phyloP scores from a whole-genome alignment of 805 yeast species.

The Saturnispora serradocipensis region DNA sequence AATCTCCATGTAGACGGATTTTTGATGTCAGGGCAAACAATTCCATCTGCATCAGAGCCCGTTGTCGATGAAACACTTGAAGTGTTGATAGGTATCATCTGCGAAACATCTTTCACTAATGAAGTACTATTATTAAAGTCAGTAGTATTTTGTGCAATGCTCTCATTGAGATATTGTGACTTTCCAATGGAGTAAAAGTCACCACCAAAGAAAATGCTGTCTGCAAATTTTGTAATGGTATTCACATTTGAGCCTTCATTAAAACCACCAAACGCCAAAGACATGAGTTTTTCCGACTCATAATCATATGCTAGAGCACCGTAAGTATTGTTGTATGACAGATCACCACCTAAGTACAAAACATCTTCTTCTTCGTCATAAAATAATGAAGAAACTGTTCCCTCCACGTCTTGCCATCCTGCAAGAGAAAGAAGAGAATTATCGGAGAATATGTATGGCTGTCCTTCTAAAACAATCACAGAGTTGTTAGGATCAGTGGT shows the following conservation, averaged over 20 bases:
- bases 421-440: slow-evolving; percentile 3
- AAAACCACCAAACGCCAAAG: slow-evolving; percentile 72
- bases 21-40: slow-evolving; percentile 48
- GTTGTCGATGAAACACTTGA: slow-evolving; percentile 7
- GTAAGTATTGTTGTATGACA: slow-evolving; percentile 39
- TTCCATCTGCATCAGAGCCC: slow-evolving; percentile 25
- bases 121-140: slow-evolving; percentile 18
- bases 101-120: slow-evolving; percentile 24
- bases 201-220: slow-evolving; percentile 69
- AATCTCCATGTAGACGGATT: slow-evolving; percentile 42
- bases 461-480: slow-evolving; percentile 17
- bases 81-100: slow-evolving; percentile 30
- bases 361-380: slow-evolving; percentile 39
- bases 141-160: slow-evolving; percentile 15
- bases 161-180: slow-evolving; percentile 28
- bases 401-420: slow-evolving; percentile 27
- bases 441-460: slow-evolving; percentile 18
- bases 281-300: slow-evolving; percentile 30
- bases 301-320: slow-evolving; percentile 62
- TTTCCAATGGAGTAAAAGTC: slow-evolving; percentile 54
- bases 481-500: slow-evolving; percentile 3
- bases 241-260: slow-evolving; percentile 48
- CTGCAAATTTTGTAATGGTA: slow-evolving; percentile 45
- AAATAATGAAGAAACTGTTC: slow-evolving; percentile 35
- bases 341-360: slow-evolving; percentile 76